phyloP scores from a whole-genome alignment of 202 grass and related monocot species.

The Zoysia matrella region DNA sequence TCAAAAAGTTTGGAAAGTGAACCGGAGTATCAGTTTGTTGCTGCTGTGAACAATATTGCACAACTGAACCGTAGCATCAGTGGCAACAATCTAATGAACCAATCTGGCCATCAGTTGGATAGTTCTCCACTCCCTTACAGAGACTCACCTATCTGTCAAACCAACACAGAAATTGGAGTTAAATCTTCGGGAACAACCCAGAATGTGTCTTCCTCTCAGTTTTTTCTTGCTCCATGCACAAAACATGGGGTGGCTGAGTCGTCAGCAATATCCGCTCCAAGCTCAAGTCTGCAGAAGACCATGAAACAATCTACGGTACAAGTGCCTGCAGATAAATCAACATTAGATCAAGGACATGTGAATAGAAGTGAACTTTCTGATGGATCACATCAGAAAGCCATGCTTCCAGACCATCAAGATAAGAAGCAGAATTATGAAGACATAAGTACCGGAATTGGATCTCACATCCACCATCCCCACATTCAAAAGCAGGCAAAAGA shows the following conservation, averaged over 20 bases:
- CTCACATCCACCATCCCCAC: slow-evolving; percentile 32
- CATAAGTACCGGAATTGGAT: slow-evolving; percentile 28
- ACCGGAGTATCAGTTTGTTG: slow-evolving; percentile 81
- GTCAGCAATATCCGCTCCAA: slow-evolving; percentile 40
- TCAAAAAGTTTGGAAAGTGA: slow-evolving; percentile 60
- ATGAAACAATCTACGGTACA: slow-evolving; percentile 46
- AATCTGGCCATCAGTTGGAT: slow-evolving; percentile 49
- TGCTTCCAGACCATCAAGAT: slow-evolving; percentile 45
- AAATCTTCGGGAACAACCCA: slow-evolving; percentile 38
- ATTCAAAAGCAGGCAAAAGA: slow-evolving; percentile 50
- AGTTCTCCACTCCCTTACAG: slow-evolving; percentile 41
- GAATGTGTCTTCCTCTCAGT: slow-evolving; percentile 43
- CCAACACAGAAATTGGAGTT: slow-evolving; percentile 34
- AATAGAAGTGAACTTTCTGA: slow-evolving; percentile 48
- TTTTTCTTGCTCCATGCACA: slow-evolving; percentile 63
- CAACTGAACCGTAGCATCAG: slow-evolving; percentile 62
- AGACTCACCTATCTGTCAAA: slow-evolving; percentile 44
- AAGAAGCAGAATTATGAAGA: slow-evolving; percentile 49
- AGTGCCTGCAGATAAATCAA: slow-evolving; percentile 47
- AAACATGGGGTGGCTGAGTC: slow-evolving; percentile 26
- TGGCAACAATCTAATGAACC: slow-evolving; percentile 67
- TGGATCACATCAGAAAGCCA: slow-evolving; percentile 38
- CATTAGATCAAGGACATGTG: slow-evolving; percentile 29
- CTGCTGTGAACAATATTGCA: slow-evolving; percentile 80
- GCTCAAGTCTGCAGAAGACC: slow-evolving; percentile 39